Base-by-base conservation (phyloP, 2,329 filamentous ascomycete genomes). In the Macrophomina tecta region DNA sequence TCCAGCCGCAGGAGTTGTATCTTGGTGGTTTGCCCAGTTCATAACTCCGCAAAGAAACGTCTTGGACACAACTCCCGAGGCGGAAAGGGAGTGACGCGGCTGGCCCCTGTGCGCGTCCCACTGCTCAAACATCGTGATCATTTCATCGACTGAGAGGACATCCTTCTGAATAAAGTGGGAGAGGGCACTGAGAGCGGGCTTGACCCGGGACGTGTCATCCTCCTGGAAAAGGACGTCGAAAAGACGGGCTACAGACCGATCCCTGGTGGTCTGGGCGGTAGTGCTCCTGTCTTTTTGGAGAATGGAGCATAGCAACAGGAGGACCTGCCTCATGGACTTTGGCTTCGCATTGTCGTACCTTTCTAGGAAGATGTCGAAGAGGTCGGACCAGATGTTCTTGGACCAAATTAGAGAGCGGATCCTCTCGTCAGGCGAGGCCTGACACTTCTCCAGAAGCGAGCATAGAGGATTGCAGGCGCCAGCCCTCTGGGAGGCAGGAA, bases 101-200 rank as follows among this genome's bases (percentile, higher is more conserved):
- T 28, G 58, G 18, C 42, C 12, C 53, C 67, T 28, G 40, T 5
- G 49, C 12, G 51, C n/a, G 8, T 36, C n/a, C 60, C 46, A 64
- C 30, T 61, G 14, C 52, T 61, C 67, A 52, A 64, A 56, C 45
- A 34, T 42, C 18, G 9, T 38, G 38, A 71, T 79, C 66, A 80
- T 68, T 18, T 74, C 65, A 5, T 72, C 51, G 18, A 80, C 69
- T 1, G 73, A 80, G 32, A 90, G 77, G 12, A 89, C 81, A 2
- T 82, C 79, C 74, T 91, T 92, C 56, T 82, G 80, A 3, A 93
- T 74, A 66, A 93, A 85, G 72, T 89, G 85, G 56, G 90, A 88
- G 45, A 92, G 79, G 16, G 86, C 86, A 72, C 89, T 89, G 68
- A 93, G 85, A 6, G 89, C 87, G 42, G 90, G 90, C 74, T 92